Percentiles rank a stretch among this genome's conserved stretches.
These are phyloP conservation scores for Plasmodium inui DNA, from an alignment of 169 alveolate genomes.

Conservation along the genomic window DNA sequence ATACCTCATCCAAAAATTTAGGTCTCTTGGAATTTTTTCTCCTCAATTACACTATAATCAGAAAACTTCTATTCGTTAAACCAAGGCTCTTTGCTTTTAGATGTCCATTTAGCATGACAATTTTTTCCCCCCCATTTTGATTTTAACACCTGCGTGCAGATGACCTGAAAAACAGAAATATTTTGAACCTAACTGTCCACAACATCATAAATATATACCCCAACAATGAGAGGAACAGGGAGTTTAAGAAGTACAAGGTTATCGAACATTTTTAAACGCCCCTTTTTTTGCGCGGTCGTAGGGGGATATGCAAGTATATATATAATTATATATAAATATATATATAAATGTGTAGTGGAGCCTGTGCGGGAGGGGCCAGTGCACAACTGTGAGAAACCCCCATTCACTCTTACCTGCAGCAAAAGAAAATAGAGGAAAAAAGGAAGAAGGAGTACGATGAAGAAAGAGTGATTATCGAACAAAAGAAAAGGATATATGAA, in stretches of 20 bases:
- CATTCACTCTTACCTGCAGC: neutral
- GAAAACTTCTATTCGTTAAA: neutral
- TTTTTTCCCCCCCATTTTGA: neutral
- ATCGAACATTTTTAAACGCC: neutral
- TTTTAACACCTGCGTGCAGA: constrained; percentile 18
- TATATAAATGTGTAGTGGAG: neutral
- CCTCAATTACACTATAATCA: neutral
- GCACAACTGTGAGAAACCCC: neutral
- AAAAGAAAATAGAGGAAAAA: constrained; percentile 65
- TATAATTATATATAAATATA: neutral
- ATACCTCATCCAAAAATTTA: constrained; percentile 59
- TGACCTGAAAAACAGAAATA: constrained; percentile 26
- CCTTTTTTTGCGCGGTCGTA: neutral
- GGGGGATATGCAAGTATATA: neutral
- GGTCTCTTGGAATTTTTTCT: constrained; percentile 23
- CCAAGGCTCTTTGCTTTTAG: neutral
- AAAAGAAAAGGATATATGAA: constrained; percentile 73
- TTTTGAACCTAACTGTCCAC: constrained; percentile 67
- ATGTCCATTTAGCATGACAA: neutral
- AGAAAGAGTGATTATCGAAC: constrained; percentile 41
- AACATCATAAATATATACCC: constrained; percentile 72
- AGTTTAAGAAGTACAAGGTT: constrained; percentile 71
- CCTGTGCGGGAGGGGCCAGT: neutral
- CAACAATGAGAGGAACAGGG: constrained; percentile 74
- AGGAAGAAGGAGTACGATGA: constrained; percentile 47